Percentiles rank a stretch among this genome's conserved stretches.
phyloP scores from a whole-genome alignment of 306 rosid species.

The Ziziphus jujuba region DNA sequence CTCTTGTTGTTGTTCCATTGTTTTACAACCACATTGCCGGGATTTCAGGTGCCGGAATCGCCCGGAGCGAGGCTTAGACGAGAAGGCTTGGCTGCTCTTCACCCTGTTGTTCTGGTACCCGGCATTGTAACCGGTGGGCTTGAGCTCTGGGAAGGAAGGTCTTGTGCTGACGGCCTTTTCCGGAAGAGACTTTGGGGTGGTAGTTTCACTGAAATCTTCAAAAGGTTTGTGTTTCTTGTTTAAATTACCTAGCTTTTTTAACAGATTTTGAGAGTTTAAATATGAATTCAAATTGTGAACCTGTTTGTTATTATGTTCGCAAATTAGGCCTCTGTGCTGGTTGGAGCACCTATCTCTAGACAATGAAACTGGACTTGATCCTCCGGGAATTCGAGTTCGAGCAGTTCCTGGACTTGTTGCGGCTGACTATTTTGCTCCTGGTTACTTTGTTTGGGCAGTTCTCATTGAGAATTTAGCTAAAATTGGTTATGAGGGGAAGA shows the following conservation, averaged over 20 bases:
- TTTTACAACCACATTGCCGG: constrained; percentile 39
- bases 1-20: constrained; percentile 43
- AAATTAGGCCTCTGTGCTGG: constrained; percentile 69
- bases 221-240: constrained; percentile 43
- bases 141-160: constrained; percentile 79
- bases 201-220: constrained; percentile 57
- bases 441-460: constrained; percentile 68
- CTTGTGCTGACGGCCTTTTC: constrained; percentile 66
- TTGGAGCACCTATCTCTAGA: constrained; percentile 76
- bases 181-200: constrained; percentile 71
- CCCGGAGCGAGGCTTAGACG: constrained; percentile 58
- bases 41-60: constrained; percentile 48
- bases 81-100: constrained; percentile 52
- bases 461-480: constrained; percentile 70
- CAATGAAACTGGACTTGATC: constrained; percentile 81
- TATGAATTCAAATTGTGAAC: constrained; percentile 1
- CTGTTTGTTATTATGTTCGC: constrained; percentile 14
- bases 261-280: no score
- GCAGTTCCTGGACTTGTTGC: constrained; percentile 66
- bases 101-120: constrained; percentile 59
- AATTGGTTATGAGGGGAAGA: constrained; percentile 85
- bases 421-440: constrained; percentile 57
- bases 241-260: not conserved
- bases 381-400: constrained; percentile 78
- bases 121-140: constrained; percentile 64